Conservation (phyloP, 768 basidiomycete genomes). For the Dendrothele bispora region DNA sequence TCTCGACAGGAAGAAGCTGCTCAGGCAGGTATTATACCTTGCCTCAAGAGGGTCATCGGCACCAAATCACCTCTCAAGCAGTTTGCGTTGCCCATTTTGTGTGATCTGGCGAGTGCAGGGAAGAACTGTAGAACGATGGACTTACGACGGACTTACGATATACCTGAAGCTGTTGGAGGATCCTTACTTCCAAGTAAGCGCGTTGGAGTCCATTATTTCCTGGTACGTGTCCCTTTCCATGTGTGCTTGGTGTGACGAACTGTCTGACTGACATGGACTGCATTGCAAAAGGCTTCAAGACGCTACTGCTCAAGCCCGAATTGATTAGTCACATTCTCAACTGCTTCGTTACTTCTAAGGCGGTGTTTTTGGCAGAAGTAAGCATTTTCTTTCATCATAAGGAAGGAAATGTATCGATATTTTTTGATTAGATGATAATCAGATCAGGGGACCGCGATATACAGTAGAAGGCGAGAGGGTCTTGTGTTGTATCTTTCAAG, state of each 20-base stretch:
- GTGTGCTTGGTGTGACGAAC: too few relatives aligned
- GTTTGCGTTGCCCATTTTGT: slow-evolving; percentile 94
- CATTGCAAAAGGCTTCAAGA: slow-evolving; percentile 99
- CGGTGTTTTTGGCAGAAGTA: too few relatives aligned
- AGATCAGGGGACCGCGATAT: slow-evolving; percentile 75
- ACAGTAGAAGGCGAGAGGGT: slow-evolving; percentile 88
- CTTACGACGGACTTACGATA: slow-evolving; percentile 84
- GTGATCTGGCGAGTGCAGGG: slow-evolving; percentile 93
- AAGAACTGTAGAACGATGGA: slow-evolving; percentile 93
- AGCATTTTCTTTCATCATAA: too few relatives aligned
- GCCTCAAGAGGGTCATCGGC: slow-evolving; percentile 85
- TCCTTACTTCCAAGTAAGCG: slow-evolving; percentile 90
- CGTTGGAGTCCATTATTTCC: slow-evolving; percentile 85
- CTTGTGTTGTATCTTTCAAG: slow-evolving; percentile 86
- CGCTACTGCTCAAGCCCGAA: slow-evolving; percentile 77
- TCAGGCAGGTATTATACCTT: slow-evolving; percentile 91
- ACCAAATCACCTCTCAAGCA: slow-evolving; percentile 92
- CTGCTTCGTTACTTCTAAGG: slow-evolving; percentile 83
- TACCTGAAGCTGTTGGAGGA: slow-evolving; percentile 80
- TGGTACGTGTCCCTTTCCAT: slow-evolving; percentile 59
- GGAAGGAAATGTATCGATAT: too few relatives aligned
- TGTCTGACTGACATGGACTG: too few relatives aligned
- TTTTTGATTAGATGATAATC: slow-evolving; percentile 63
- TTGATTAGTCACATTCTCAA: slow-evolving; percentile 68
- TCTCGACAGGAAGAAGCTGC: slow-evolving; percentile 96